These are phyloP conservation scores for Coemansia sp. DNA, from an alignment of 192 early-diverging fungal species.

Conservation along the genomic window DNA sequence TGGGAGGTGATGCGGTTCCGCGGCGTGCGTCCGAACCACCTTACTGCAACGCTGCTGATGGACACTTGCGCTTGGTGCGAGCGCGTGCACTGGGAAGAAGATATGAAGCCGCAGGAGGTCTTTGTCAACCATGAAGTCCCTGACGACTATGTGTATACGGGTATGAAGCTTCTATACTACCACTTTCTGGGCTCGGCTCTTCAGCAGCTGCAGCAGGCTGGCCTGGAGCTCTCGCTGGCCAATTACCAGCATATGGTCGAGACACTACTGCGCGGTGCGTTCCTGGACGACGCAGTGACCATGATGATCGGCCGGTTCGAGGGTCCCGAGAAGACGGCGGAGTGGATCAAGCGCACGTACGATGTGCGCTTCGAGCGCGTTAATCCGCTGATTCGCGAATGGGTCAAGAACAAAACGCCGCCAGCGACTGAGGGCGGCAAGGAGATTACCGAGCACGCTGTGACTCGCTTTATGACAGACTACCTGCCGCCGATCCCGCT, in stretches of 20 bases:
- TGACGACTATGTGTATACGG: slow-evolving; percentile 41
- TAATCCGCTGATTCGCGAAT: slow-evolving; percentile 9
- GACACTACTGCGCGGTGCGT: slow-evolving; percentile 33
- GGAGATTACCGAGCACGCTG: background rate
- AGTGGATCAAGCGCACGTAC: slow-evolving; percentile 4
- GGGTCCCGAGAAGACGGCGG: background rate
- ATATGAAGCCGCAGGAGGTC: slow-evolving; percentile 26
- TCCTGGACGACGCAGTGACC: slow-evolving; percentile 28
- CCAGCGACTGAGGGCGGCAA: background rate
- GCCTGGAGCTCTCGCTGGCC: slow-evolving; percentile 34
- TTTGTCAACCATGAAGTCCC: slow-evolving; percentile 34
- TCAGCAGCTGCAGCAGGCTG: slow-evolving; percentile 38
- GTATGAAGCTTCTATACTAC: slow-evolving; percentile 36
- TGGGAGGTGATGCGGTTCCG: slow-evolving; percentile 56
- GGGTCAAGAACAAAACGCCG: slow-evolving; percentile 1
- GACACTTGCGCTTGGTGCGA: slow-evolving; percentile 54
- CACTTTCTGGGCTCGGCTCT: slow-evolving; percentile 36
- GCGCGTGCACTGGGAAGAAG: slow-evolving; percentile 51
- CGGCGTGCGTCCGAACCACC: slow-evolving; percentile 37
- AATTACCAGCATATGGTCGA: slow-evolving; percentile 48
- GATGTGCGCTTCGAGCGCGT: slow-evolving; percentile 4
- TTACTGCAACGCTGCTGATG: slow-evolving; percentile 49
- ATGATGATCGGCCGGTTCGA: slow-evolving; percentile 41
- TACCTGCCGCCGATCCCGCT: slow-evolving; percentile 35
- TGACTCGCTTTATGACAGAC: slow-evolving; percentile 33